Evolutionary conservation across 2,329 filamentous ascomycete species (phyloP), one percentile per base, ranked within the genome.

Genomic region (Orbilia oligospora): DNA sequence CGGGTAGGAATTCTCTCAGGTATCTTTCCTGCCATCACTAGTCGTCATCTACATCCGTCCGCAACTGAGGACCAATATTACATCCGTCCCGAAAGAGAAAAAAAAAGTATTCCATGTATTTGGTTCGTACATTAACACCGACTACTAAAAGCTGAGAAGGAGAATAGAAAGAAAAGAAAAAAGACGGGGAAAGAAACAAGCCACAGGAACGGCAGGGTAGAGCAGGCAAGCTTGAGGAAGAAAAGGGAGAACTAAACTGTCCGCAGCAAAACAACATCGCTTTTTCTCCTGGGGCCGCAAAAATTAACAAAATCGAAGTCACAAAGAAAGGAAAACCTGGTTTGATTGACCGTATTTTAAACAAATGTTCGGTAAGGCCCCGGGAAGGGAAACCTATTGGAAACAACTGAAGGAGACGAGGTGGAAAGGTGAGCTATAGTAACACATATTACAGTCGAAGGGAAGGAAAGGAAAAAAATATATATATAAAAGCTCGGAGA

Each of bases 371-470:
- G 80, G 82, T 76, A 81, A 83, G 82, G 82, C 84, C 82, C 82
- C 82, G 82, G 83, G 41, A 20, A 49, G 38, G 46, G 46, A 65
- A 64, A 65, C 46, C 27, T n/a, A 10, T 44, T 18, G 56, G 44
- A 58, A 20, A 8, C 18, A 36, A 30, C 33, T 61, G 33, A 61
- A 61, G 6, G 27, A 22, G 82, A 81, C 81, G 80, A 81, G 80
- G 69, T 80, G 80, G 80, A 79, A 83, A 83, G 80, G 78, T 76
- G 80, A 76, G 68, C 81, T 71, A 80, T 82, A 83, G 81, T 82
- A 83, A 84, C 83, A 83, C 85, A 83, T 83, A 83, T 84, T 84
- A 83, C 82, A 73, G 81, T 80, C 82, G 81, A 81, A 77, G 83
- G 82, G 71, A 71, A 76, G 20, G 30, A 36, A 27, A 61, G 41